phyloP scores from a whole-genome alignment of 2,329 filamentous ascomycete genomes.

The Talaromyces sp. region DNA sequence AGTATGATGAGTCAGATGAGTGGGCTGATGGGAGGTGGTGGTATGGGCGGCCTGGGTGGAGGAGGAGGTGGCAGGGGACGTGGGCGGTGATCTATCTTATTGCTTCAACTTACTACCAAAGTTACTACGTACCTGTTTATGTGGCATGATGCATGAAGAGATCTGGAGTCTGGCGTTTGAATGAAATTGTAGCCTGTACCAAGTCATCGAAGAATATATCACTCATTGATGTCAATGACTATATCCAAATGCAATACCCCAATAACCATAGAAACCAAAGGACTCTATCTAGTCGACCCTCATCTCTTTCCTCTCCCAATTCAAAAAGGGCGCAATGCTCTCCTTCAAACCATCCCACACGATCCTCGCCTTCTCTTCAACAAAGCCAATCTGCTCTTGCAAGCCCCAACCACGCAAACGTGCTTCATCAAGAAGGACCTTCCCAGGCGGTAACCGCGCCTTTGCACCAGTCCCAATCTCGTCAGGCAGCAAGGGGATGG shows the following conservation, averaged over 20 bases:
- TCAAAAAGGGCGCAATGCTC: conserved; percentile 20
- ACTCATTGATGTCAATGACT: neutral
- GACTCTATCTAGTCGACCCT: conserved; percentile 19
- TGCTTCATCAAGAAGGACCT: conserved; percentile 30
- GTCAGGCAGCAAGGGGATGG: conserved; percentile 30
- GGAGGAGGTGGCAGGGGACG: conserved; percentile 25
- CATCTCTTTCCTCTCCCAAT: conserved; percentile 21
- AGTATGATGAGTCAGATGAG: conserved; percentile 76
- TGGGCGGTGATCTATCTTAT: conserved; percentile 21
- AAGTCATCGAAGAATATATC: neutral
- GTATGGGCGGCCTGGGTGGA: conserved; percentile 12
- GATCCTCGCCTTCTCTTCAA: conserved; percentile 21
- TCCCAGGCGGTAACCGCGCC: conserved; percentile 29
- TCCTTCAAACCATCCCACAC: conserved; percentile 17
- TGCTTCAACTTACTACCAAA: neutral
- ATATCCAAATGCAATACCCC: neutral
- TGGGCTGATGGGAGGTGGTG: conserved; percentile 51
- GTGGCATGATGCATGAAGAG: conserved; percentile 9
- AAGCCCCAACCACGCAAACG: conserved; percentile 22
- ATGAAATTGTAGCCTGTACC: neutral
- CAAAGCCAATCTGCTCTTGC: conserved; percentile 23
- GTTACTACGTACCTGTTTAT: neutral
- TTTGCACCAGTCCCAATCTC: conserved; percentile 3
- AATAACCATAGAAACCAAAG: neutral
- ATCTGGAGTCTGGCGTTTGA: conserved; percentile 13